Base-by-base conservation (phyloP, 2,329 filamentous ascomycete species). In the Apiospora phragmitis region DNA sequence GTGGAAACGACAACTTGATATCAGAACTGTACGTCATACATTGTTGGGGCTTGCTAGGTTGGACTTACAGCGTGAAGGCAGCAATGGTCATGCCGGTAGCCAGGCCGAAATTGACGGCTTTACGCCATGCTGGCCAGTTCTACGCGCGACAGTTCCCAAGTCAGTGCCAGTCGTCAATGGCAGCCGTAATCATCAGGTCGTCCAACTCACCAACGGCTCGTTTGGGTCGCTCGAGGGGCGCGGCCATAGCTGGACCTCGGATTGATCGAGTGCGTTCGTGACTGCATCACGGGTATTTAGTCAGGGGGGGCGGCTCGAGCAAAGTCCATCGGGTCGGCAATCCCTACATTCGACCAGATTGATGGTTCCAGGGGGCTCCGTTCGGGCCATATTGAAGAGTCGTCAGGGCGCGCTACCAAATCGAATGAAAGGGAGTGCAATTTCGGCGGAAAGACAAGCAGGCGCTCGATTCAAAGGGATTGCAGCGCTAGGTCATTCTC, bases 41-140 rank as follows among this genome's bases (percentile, higher is more conserved):
- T 32, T 32, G 16, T 12, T 8, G 8, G 26, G 32, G 12, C 14
- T 18, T 9, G 14, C 21, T 14, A 51, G n/a, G n/a, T 4, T 2
- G 3, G 14, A 51, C 70, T 41, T 62, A 71, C 70, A 71, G 41
- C 12, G 77, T 79, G 24, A 80, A 80, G 4, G 75, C 75, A 0
- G 76, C 76, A 8, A 79, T 71, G 0, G 77, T 76, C 8, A 79
- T 73, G 11, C 75, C 77, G 47, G 76, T 74, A 0, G 74, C 74
- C 29, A 80, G 68, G 1, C 72, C 71, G 45, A 76, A 79, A 43
- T 80, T 80, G n/a, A 78, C 59, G 35, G 71, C 70, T 62, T 80
- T 80, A 38, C 79, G 77, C 72, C 72, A 75, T n/a, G 65, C 68
- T 0, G 71, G 69, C 79, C 79, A 80, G 70, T 80, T 80, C 79